Conservation (phyloP, 495 filamentous ascomycete species). For the Mytilinidion resinicola region DNA sequence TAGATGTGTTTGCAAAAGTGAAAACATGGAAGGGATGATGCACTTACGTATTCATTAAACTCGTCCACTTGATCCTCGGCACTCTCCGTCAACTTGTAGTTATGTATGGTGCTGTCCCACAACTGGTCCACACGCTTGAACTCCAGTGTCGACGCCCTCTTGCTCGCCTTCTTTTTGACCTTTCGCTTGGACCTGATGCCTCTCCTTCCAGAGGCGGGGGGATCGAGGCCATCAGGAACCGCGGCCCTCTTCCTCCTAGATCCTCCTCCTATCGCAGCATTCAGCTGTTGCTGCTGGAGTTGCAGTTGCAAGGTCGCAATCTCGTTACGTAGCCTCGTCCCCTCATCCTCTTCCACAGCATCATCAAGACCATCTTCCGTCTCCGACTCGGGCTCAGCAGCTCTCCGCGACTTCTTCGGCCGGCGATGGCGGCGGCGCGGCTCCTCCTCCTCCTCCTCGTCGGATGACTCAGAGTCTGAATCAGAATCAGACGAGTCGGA, state of each 20-base stretch:
- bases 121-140: slow-evolving; percentile 83
- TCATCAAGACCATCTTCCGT: slow-evolving; percentile 5
- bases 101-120: slow-evolving; percentile 59
- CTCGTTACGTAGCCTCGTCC: slow-evolving; percentile 9
- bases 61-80: slow-evolving; percentile 68
- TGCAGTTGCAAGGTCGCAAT: slow-evolving; percentile 1
- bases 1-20: not conserved
- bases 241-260: not conserved
- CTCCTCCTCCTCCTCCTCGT: slow-evolving; percentile 6
- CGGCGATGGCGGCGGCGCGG: not conserved
- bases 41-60: slow-evolving; percentile 63
- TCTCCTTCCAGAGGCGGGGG: not conserved
- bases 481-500: slow-evolving; percentile 12
- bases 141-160: slow-evolving; percentile 59
- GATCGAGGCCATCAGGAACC: not conserved
- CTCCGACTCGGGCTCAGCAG: slow-evolving; percentile 1
- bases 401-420: not conserved
- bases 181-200: slow-evolving; percentile 7
- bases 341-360: slow-evolving; percentile 1
- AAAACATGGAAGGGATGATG: not conserved
- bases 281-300: not conserved
- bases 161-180: slow-evolving; percentile 7
- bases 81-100: slow-evolving; percentile 77
- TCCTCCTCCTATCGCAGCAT: not conserved
- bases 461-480: slow-evolving; percentile 14